phyloP scores from a whole-genome alignment of 2,329 filamentous ascomycete species.

The Pleoardoris graminearum region DNA sequence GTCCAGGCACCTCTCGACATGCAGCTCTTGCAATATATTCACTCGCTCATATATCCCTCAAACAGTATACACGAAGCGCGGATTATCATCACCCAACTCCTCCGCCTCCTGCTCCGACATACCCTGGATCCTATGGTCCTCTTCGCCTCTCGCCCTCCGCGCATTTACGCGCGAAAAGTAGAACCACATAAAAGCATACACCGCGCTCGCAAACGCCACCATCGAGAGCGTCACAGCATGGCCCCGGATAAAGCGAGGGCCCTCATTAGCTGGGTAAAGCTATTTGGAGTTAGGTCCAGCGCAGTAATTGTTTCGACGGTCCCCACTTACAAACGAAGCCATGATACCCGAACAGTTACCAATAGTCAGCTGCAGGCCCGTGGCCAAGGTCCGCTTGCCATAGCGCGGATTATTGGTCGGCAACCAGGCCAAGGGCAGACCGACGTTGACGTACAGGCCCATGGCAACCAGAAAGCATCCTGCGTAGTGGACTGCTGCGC shows the following conservation, averaged over 20 bases:
- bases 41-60: slow-evolving; percentile 7
- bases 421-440: slow-evolving; percentile 61
- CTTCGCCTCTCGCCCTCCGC: slow-evolving; percentile 45
- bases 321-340: slow-evolving; percentile 64
- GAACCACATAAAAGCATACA: slow-evolving; percentile 45
- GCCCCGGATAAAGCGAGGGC: slow-evolving; percentile 55
- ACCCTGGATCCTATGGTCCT: slow-evolving; percentile 46
- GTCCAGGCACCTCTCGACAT: no score
- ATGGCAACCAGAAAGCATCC: slow-evolving; percentile 76
- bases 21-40: no score
- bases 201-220: slow-evolving; percentile 48
- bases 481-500: slow-evolving; percentile 70
- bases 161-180: slow-evolving; percentile 46
- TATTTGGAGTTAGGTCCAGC: slow-evolving; percentile 8
- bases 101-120: slow-evolving; percentile 50
- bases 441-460: slow-evolving; percentile 67
- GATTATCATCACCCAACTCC: slow-evolving; percentile 52
- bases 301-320: not conserved
- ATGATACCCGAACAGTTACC: slow-evolving; percentile 74
- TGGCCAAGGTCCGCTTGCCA: slow-evolving; percentile 74
- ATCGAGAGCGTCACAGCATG: slow-evolving; percentile 58
- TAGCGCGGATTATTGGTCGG: slow-evolving; percentile 73
- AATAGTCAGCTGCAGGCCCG: slow-evolving; percentile 69
- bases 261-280: slow-evolving; percentile 52
- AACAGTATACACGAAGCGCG: slow-evolving; percentile 49